phyloP scores from a whole-genome alignment of 1,139 yeast genomes.

The Barnettozyma hawaiiensis region DNA sequence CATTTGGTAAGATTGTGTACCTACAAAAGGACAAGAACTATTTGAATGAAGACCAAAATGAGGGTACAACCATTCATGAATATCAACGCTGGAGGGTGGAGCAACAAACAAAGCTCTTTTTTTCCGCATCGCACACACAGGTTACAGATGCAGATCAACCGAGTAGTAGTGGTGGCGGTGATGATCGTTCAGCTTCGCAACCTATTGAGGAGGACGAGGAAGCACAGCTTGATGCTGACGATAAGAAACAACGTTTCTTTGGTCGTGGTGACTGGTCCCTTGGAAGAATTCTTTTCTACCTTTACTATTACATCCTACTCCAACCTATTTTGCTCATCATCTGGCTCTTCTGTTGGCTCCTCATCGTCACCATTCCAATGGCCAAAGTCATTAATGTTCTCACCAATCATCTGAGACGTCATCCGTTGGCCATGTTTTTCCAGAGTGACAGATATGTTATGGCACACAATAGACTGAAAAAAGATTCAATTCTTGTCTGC shows the following conservation, averaged over 20 bases:
- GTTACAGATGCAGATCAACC: not conserved
- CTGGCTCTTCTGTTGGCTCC: conserved; percentile 66
- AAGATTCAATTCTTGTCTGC: conserved; percentile 52
- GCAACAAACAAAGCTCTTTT: conserved; percentile 39
- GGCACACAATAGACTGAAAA: conserved; percentile 31
- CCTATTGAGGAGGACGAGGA: conserved; percentile 11
- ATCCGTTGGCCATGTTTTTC: conserved; percentile 79
- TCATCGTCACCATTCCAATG: conserved; percentile 92
- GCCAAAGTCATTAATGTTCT: conserved; percentile 66
- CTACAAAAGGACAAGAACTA: conserved; percentile 76
- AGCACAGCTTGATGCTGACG: conserved; percentile 27
- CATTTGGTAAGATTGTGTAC: conserved; percentile 87
- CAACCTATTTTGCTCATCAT: conserved; percentile 62
- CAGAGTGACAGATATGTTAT: conserved; percentile 41
- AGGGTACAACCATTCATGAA: conserved; percentile 80
- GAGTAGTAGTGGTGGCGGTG: not conserved
- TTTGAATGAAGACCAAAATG: conserved; percentile 79
- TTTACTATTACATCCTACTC: conserved; percentile 60
- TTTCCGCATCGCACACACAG: conserved; percentile 27
- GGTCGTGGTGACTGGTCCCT: conserved; percentile 93
- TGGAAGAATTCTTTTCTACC: conserved; percentile 76
- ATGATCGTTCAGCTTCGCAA: conserved; percentile 8
- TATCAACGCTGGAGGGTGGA: conserved; percentile 87
- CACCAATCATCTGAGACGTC: conserved; percentile 76
- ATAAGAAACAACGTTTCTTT: conserved; percentile 58